Conservation (phyloP, 2,329 filamentous ascomycete genomes). For the Hymenoscyphus fraxineus region DNA sequence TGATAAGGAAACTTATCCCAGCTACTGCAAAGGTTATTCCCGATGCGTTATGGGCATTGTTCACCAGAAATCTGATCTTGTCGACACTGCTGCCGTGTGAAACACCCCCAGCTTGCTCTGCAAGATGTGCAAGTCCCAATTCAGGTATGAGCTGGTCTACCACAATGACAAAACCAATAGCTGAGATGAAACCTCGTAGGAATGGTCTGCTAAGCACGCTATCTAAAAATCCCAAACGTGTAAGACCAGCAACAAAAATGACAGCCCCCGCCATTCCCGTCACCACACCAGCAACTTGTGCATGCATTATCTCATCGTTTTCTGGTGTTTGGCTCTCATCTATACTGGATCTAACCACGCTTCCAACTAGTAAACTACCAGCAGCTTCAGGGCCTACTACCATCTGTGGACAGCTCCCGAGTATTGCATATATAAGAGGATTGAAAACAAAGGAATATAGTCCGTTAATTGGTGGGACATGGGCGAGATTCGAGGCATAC, state of each 20-base stretch:
- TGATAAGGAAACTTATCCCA: conserved; percentile 74
- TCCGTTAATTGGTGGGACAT: conserved; percentile 89
- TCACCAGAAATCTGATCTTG: conserved; percentile 76
- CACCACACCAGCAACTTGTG: conserved; percentile 80
- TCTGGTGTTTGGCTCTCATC: conserved; percentile 62
- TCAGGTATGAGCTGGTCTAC: conserved; percentile 93
- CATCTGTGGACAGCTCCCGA: conserved; percentile 91
- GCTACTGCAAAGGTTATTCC: conserved; percentile 72
- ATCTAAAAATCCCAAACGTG: conserved; percentile 85
- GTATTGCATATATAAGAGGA: conserved; percentile 82
- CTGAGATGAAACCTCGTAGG: conserved; percentile 90
- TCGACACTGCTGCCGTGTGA: conserved; percentile 82
- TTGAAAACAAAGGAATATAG: conserved; percentile 93
- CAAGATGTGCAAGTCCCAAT: conserved; percentile 67
- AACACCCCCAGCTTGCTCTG: conserved; percentile 58
- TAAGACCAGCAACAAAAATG: conserved; percentile 81
- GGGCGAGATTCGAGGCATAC: conserved; percentile 84
- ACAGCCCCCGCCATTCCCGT: conserved; percentile 84
- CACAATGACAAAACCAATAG: conserved; percentile 92
- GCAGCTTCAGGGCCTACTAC: conserved; percentile 93
- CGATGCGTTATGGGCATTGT: conserved; percentile 64
- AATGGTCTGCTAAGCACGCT: conserved; percentile 92
- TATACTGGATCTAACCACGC: conserved; percentile 75
- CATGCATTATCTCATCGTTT: conserved; percentile 64
- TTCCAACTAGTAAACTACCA: conserved; percentile 84